Conservation (phyloP, 148 eudicot species). For the Amaranthus palmeri region DNA sequence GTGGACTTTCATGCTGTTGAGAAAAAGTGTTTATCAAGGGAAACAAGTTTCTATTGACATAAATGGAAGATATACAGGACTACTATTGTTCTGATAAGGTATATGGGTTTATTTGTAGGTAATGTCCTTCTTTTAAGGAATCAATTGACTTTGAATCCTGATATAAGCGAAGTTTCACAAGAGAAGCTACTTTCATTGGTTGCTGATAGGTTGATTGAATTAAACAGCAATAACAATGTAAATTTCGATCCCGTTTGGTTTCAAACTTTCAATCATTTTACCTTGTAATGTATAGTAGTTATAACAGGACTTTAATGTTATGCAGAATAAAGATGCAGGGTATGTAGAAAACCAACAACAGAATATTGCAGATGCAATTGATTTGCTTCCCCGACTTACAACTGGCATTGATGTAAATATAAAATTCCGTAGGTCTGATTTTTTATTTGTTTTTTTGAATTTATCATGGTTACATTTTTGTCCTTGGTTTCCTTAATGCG, state of each 20-base stretch:
- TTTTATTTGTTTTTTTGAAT: background rate
- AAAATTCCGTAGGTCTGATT: slow-evolving; percentile 54
- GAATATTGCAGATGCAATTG: too few species aligned
- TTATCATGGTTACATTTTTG: background rate
- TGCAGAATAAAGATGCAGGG: slow-evolving; percentile 83
- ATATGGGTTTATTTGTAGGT: slow-evolving; percentile 38
- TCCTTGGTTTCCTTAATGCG: slow-evolving; percentile 4
- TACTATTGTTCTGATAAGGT: background rate
- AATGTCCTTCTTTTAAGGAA: slow-evolving; percentile 80
- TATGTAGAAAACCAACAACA: slow-evolving; percentile 27
- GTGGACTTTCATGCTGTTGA: too few species aligned
- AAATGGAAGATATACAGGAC: too few species aligned
- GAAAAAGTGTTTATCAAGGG: too few species aligned
- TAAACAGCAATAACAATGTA: slow-evolving; percentile 74
- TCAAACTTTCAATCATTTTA: background rate
- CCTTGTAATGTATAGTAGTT: slow-evolving; percentile 1
- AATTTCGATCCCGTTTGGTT: slow-evolving; percentile 18
- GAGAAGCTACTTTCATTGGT: slow-evolving; percentile 89
- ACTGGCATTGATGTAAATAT: too few species aligned
- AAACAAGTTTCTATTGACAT: too few species aligned
- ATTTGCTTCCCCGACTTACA: too few species aligned
- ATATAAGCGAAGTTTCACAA: slow-evolving; percentile 76
- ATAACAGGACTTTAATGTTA: slow-evolving; percentile 22
- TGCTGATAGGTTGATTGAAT: slow-evolving; percentile 83
- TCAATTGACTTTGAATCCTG: slow-evolving; percentile 62